Percentiles rank a stretch among this genome's conserved stretches.
These are phyloP conservation scores for Cyathus striatus DNA, from an alignment of 768 basidiomycete species.

Conservation along the genomic window DNA sequence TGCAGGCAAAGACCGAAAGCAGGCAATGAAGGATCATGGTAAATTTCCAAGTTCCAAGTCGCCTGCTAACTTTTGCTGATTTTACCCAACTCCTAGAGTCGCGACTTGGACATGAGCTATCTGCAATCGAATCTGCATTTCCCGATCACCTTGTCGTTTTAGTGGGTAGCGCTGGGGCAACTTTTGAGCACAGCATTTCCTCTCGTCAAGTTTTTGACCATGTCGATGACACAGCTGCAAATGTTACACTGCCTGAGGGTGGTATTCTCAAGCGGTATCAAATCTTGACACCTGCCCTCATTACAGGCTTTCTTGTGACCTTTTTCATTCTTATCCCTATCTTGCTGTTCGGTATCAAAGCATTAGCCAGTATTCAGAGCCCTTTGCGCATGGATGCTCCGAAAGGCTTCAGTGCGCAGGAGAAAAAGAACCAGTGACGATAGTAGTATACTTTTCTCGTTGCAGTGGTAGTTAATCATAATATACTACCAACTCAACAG, in stretches of 20 bases:
- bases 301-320: slow-evolving; percentile 55
- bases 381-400: slow-evolving; percentile 58
- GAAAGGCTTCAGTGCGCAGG: slow-evolving; percentile 61
- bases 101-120: slow-evolving; percentile 44
- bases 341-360: slow-evolving; percentile 55
- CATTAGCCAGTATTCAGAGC: slow-evolving; percentile 72
- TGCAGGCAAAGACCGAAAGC: slow-evolving; percentile 38
- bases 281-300: slow-evolving; percentile 71
- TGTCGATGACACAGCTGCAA: slow-evolving; percentile 11
- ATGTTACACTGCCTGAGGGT: slow-evolving; percentile 35
- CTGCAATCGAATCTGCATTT: slow-evolving; percentile 39
- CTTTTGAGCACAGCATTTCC: too few relatives aligned
- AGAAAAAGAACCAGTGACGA: slow-evolving; percentile 82
- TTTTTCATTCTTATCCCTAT: slow-evolving; percentile 69
- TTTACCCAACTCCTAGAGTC: slow-evolving; percentile 26
- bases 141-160: slow-evolving; percentile 65
- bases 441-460: too few relatives aligned
- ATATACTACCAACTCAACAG: too few relatives aligned
- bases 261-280: slow-evolving; percentile 74
- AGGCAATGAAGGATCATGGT: slow-evolving; percentile 52
- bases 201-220: slow-evolving; percentile 7
- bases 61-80: slow-evolving; percentile 3
- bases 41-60: slow-evolving; percentile 15
- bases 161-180: too few relatives aligned
- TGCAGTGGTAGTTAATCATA: too few relatives aligned